Evolutionary conservation across 2,329 filamentous ascomycete species (phyloP), one percentile per base, ranked within the genome.

Genomic region (Apiospora sp.): DNA sequence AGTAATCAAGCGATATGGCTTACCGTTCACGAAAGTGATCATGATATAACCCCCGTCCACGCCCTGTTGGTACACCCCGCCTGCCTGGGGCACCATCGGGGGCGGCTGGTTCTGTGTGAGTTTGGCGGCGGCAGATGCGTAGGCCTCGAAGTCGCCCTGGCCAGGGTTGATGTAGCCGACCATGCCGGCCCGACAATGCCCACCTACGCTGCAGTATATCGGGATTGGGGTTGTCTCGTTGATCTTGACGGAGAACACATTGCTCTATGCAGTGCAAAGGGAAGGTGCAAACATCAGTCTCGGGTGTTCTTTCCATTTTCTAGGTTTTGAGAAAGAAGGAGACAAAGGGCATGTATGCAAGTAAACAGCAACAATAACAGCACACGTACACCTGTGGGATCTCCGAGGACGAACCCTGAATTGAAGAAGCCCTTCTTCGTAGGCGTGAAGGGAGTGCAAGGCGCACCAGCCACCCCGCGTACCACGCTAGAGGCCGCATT

Each of bases 111-210:
- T 58, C 54, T 58, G 30, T 14, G 14, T 22, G 6, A 58, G 27
- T 22, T 30, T 16, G 4, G 54, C 54, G 7, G 54, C 27, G 6
- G 27, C 54, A 34, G 54, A 58, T 30, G 14, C 27, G 16, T 58
- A 58, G 27, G 54, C 54, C 27, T 58, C 54, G 14, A 58, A 22
- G 27, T 58, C 54, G 30, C 54, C 54, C 54, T 34, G 54, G 27
- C 54, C 54, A 34, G 54, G 54, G 54, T 58, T 58, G 14, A 58
- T 58, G 54, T 58, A 58, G 27, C 54, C 54, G 4, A 58, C 27
- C 54, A 58, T 58, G 27, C 54, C 54, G 19, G 27, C 27, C 4
- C 54, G 54, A 30, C 30, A 61, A 16, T 61, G 54, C 3, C 30
- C 54, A 7, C 54, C 54, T 0, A 61, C 54, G 10, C 54, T 37